A percentile compares a stretch with the other conserved stretches of the same genome.
Conservation (phyloP, 2,329 filamentous ascomycete genomes). For the Xylaria sp. region DNA sequence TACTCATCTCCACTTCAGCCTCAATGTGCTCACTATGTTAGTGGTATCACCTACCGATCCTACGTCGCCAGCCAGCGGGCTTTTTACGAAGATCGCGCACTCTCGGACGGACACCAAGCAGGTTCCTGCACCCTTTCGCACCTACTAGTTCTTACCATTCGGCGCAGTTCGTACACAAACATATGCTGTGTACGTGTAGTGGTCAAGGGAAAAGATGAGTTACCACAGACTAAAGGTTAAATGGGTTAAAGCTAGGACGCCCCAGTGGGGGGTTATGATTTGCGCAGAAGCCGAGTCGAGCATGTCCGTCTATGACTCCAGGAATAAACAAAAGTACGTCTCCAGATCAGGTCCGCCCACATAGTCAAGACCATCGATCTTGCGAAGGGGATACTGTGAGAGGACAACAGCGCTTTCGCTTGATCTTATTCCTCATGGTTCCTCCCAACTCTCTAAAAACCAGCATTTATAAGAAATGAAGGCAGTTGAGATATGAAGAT, state of each 20-base stretch:
- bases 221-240: too few species aligned
- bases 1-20: not conserved
- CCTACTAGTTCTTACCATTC: not conserved
- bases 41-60: too few species aligned
- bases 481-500: not conserved
- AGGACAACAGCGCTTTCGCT: not conserved
- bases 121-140: not conserved
- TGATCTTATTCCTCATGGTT: not conserved
- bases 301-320: not conserved
- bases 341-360: not conserved
- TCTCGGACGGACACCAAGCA: not conserved
- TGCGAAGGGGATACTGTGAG: not conserved
- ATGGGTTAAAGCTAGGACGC: not conserved
- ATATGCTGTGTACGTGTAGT: too few species aligned
- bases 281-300: not conserved
- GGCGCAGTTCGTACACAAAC: too few species aligned
- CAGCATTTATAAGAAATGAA: not conserved
- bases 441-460: not conserved
- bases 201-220: too few species aligned
- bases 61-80: too few species aligned
- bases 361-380: not conserved
- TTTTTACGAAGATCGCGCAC: too few species aligned
- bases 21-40: not conserved
- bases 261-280: not conserved
- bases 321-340: not conserved